These are phyloP conservation scores for Trametes sanguinea DNA, from an alignment of 768 basidiomycete genomes.

Conservation along the genomic window DNA sequence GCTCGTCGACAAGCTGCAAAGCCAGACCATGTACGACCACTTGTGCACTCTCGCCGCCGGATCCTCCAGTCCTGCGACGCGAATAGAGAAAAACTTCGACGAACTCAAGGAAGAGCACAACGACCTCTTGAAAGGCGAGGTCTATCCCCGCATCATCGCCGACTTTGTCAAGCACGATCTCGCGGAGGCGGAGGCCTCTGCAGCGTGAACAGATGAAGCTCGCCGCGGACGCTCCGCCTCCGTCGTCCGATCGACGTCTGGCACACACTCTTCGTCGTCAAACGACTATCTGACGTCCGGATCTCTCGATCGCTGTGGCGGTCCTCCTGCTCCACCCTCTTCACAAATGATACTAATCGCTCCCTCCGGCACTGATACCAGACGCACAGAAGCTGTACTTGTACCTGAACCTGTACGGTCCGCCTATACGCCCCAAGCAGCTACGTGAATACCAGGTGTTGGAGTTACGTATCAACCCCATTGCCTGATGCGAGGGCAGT, in stretches of 20 bases:
- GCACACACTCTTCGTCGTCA: not conserved
- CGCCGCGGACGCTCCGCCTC: too few relatives aligned
- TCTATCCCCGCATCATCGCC: conserved; percentile 23
- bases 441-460: too few relatives aligned
- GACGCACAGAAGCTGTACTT: too few relatives aligned
- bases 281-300: not conserved
- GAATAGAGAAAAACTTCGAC: conserved; percentile 20
- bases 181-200: not conserved
- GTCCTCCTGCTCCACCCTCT: not conserved
- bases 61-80: not conserved
- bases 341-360: too few relatives aligned
- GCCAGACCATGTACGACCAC: conserved; percentile 56
- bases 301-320: conserved; percentile 1
- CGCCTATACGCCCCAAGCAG: too few relatives aligned
- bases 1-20: conserved; percentile 65
- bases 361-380: too few relatives aligned
- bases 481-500: too few relatives aligned
- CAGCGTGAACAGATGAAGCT: not conserved
- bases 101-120: conserved; percentile 23
- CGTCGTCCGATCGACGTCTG: too few relatives aligned
- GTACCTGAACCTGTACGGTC: too few relatives aligned
- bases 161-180: conserved; percentile 14
- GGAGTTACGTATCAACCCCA: too few relatives aligned
- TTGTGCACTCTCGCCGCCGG: conserved; percentile 38
- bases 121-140: conserved; percentile 19